Percentiles rank a stretch among this genome's conserved stretches.
Evolutionary conservation across 2,329 filamentous ascomycete genomes (phyloP).

Genomic region (Didymella lethalis): DNA sequence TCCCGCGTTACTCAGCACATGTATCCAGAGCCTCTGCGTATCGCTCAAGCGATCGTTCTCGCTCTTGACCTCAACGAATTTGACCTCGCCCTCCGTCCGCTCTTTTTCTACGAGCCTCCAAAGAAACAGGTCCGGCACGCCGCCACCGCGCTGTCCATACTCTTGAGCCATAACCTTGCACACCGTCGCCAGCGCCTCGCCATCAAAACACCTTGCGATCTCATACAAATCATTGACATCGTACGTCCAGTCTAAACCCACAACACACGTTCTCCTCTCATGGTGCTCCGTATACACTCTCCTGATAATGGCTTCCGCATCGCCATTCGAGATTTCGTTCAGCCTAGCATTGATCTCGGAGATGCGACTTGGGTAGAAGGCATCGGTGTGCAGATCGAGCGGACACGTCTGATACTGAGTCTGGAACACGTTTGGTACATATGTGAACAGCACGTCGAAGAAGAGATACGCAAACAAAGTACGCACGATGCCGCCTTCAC

Average conservation of each 20-base stretch:
- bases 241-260: constrained; percentile 92
- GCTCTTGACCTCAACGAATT: constrained; percentile 71
- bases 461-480: constrained; percentile 87
- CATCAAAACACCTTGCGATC: constrained; percentile 78
- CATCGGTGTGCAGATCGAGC: constrained; percentile 89
- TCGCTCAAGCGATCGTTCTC: constrained; percentile 92
- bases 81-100: constrained; percentile 64
- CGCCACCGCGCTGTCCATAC: constrained; percentile 84
- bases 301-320: constrained; percentile 71
- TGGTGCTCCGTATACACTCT: constrained; percentile 73
- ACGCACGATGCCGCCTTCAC: constrained; percentile 89
- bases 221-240: constrained; percentile 79
- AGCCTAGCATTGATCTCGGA: constrained; percentile 89
- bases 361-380: constrained; percentile 85
- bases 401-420: constrained; percentile 95
- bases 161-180: constrained; percentile 97
- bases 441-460: constrained; percentile 90
- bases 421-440: constrained; percentile 96
- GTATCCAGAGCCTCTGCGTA: constrained; percentile 95
- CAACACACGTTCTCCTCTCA: constrained; percentile 79
- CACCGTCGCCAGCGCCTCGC: constrained; percentile 80
- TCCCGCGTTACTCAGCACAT: constrained; percentile 86
- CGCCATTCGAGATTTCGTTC: constrained; percentile 86
- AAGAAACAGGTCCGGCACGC: constrained; percentile 90
- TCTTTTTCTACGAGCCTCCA: constrained; percentile 66